A percentile compares a stretch with the other conserved stretches of the same genome.
These are phyloP conservation scores for Exophiala sideris DNA, from an alignment of 2,329 filamentous ascomycete genomes.

Conservation along the genomic window DNA sequence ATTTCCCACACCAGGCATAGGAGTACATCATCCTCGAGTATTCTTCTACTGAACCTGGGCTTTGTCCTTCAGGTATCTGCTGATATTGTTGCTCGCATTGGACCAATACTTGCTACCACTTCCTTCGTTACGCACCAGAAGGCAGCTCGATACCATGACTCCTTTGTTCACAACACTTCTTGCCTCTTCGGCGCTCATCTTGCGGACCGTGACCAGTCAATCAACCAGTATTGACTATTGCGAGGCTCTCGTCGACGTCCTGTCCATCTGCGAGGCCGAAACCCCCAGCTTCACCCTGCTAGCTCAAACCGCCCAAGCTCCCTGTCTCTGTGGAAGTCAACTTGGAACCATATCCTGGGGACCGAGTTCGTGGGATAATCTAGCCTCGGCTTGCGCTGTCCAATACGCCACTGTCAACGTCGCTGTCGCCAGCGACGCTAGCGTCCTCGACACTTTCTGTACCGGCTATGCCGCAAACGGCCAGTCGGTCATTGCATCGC, in stretches of 20 bases:
- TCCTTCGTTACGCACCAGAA: too few relatives aligned
- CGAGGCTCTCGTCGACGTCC: constrained; percentile 6
- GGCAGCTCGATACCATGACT: too few relatives aligned
- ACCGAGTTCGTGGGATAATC: not conserved
- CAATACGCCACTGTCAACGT: constrained; percentile 9
- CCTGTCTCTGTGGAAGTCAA: not conserved
- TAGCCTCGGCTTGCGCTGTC: not conserved
- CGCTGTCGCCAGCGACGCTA: constrained; percentile 2
- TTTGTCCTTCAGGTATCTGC: too few relatives aligned
- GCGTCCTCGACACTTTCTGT: constrained; percentile 4
- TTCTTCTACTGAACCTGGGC: too few relatives aligned
- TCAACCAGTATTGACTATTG: constrained; percentile 3
- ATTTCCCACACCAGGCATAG: too few relatives aligned
- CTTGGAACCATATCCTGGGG: constrained; percentile 7
- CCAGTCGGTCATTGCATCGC: not conserved
- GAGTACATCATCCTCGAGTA: too few relatives aligned
- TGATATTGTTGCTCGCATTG: too few relatives aligned
- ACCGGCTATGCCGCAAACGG: not conserved
- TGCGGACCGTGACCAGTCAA: not conserved
- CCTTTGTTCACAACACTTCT: too few relatives aligned
- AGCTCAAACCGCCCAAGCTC: constrained; percentile 1
- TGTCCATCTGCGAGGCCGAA: constrained; percentile 5
- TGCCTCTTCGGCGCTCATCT: too few relatives aligned
- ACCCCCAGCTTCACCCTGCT: constrained; percentile 3
- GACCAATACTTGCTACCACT: too few relatives aligned